phyloP scores from a whole-genome alignment of 2,329 filamentous ascomycete genomes.

The Fonsecaea nubica region DNA sequence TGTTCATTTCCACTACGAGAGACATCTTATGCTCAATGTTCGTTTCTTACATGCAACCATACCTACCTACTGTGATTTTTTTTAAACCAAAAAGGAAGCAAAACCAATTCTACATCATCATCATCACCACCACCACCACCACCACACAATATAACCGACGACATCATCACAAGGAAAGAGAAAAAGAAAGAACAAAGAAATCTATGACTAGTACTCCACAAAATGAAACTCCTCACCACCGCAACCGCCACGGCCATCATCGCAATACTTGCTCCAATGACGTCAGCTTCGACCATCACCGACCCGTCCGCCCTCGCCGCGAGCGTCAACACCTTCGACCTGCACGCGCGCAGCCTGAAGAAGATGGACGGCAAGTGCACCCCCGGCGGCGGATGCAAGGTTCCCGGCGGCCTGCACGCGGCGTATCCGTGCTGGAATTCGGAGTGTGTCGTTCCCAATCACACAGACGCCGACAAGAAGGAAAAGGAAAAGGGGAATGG shows the following conservation, averaged over 20 bases:
- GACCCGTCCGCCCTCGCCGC: background rate
- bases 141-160: no score
- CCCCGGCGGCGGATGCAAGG: constrained; percentile 2
- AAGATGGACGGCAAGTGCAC: constrained; percentile 15
- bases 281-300: background rate
- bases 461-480: no score
- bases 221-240: background rate
- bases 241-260: background rate
- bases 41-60: no score
- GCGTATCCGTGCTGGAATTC: constrained; percentile 13
- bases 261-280: no score
- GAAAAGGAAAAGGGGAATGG: no score
- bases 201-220: background rate
- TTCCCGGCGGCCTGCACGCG: constrained; percentile 6
- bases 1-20: no score
- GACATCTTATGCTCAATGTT: no score
- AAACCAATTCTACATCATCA: no score
- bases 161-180: background rate
- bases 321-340: background rate
- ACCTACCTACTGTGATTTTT: no score
- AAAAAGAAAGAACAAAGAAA: background rate
- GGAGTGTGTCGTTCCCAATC: background rate
- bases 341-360: background rate
- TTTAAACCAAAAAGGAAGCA: no score
- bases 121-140: no score